These are phyloP conservation scores for Taphrina deformans DNA, from an alignment of 1,139 yeast species.

Conservation along the genomic window DNA sequence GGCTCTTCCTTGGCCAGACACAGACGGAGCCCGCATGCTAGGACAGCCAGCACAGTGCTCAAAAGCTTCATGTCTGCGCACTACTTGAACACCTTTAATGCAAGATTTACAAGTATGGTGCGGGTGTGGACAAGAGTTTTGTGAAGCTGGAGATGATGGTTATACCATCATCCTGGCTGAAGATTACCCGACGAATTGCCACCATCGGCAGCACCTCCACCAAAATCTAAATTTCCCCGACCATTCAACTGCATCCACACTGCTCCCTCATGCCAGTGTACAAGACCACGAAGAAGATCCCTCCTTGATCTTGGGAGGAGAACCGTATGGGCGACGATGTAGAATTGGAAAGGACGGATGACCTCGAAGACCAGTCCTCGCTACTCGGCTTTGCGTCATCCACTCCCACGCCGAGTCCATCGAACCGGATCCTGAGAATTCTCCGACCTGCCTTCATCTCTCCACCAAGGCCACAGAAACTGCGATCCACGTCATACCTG, in stretches of 20 bases:
- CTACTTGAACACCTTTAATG: too few relatives aligned
- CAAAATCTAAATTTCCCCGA: too few relatives aligned
- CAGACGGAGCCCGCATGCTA: not conserved
- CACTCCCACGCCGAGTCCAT: not conserved
- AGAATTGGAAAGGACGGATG: not conserved
- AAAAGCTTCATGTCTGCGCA: too few relatives aligned
- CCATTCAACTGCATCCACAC: too few relatives aligned
- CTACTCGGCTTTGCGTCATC: not conserved
- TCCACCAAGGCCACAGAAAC: not conserved
- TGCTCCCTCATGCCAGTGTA: too few relatives aligned
- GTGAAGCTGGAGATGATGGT: too few relatives aligned
- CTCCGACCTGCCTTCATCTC: not conserved
- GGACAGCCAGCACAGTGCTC: not conserved
- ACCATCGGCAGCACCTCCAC: not conserved
- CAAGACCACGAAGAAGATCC: too few relatives aligned
- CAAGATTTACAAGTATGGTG: too few relatives aligned
- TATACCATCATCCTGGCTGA: not conserved
- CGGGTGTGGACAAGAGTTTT: too few relatives aligned
- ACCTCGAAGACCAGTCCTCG: not conserved
- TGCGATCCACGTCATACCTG: conserved; percentile 20
- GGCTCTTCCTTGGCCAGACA: not conserved
- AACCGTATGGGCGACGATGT: conserved; percentile 4
- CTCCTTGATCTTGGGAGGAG: too few relatives aligned
- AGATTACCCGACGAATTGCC: not conserved
- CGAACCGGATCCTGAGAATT: not conserved